These are phyloP conservation scores for Coleophoma eucalyptorum DNA, from an alignment of 2,329 filamentous ascomycete genomes.

Conservation along the genomic window DNA sequence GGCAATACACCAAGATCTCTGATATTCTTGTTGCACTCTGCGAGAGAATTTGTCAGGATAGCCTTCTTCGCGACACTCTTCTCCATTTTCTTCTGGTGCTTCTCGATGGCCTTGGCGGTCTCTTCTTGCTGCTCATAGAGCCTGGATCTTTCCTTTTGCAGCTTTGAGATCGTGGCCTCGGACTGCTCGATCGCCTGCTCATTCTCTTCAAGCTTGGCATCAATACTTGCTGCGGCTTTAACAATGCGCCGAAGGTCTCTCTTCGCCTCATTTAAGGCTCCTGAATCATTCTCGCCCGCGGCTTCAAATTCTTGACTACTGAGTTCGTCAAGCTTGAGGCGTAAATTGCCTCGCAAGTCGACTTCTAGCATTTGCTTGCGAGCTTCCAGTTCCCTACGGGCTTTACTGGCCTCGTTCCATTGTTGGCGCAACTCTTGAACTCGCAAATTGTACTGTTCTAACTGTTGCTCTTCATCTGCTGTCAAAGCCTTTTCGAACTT, in stretches of 20 bases:
- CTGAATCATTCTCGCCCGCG: constrained; percentile 54
- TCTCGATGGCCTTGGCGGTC: constrained; percentile 73
- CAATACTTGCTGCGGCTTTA: constrained; percentile 62
- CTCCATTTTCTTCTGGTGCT: constrained; percentile 84
- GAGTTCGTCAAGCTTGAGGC: constrained; percentile 82
- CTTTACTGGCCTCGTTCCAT: constrained; percentile 69
- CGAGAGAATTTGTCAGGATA: constrained; percentile 69
- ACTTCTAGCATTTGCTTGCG: constrained; percentile 82
- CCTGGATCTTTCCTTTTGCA: constrained; percentile 47
- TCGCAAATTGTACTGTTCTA: constrained; percentile 65
- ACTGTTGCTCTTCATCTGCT: constrained; percentile 73
- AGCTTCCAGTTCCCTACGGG: constrained; percentile 73
- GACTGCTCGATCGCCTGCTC: constrained; percentile 65
- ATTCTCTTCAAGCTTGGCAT: constrained; percentile 67
- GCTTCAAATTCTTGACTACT: constrained; percentile 71
- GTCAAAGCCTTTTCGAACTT: constrained; percentile 92
- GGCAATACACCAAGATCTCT: constrained; percentile 89
- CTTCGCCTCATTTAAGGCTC: constrained; percentile 72
- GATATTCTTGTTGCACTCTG: constrained; percentile 83
- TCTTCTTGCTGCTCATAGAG: constrained; percentile 72
- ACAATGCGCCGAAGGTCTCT: constrained; percentile 77
- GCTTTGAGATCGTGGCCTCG: constrained; percentile 31
- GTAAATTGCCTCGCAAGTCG: constrained; percentile 84
- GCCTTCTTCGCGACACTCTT: constrained; percentile 89
- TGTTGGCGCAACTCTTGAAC: constrained; percentile 74